Evolutionary conservation across 2,329 filamentous ascomycete species (phyloP), one percentile per base, ranked within the genome.

Genomic region (Didymella pinodella): DNA sequence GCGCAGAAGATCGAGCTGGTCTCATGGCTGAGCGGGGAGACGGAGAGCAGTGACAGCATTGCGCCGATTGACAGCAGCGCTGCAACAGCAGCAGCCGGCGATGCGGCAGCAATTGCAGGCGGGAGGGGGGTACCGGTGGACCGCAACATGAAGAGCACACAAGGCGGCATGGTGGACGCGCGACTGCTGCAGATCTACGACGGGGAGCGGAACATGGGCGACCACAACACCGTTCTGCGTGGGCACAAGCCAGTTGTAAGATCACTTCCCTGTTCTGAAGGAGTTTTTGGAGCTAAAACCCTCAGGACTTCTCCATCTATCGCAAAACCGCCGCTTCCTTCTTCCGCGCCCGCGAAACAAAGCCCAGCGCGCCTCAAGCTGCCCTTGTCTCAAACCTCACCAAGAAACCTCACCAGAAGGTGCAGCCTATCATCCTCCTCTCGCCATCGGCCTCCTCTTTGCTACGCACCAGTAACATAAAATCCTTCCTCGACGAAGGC

Each of bases 381-480:
- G 58, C 77, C 7, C 75, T 79, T 50, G 69, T 80, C 72, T 67
- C 79, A 11, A 75, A 73, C 68, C 73, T 77, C 48, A 65, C 67
- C 40, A 79, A 79, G 63, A 77, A 80, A 57, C 75, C 77, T 46
- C 59, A 74, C 26, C 75, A 75, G 46, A 83, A 86, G 50, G 81
- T 84, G 34, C 82, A 83, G 75, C 95, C 95, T 48, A 99, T 99
- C 79, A 97, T 99, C 76, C 88, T 99, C 28, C 89, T 99, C 61
- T 98, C 95, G 0, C 95, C 95, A 1, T 98, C 94, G 1, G 95
- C 94, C 11, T 97, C 94, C 2, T 96, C 93, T 1, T 87, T 98
- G 48, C 88, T 99, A 36, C 93, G 94, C 76, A 92, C 98, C 86
- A 91, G 92, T 52, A 99, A 99, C 76, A 92, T 96, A 78, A 96